Conservation (phyloP, 2,329 filamentous ascomycete species). For the Thelonectria discophora region DNA sequence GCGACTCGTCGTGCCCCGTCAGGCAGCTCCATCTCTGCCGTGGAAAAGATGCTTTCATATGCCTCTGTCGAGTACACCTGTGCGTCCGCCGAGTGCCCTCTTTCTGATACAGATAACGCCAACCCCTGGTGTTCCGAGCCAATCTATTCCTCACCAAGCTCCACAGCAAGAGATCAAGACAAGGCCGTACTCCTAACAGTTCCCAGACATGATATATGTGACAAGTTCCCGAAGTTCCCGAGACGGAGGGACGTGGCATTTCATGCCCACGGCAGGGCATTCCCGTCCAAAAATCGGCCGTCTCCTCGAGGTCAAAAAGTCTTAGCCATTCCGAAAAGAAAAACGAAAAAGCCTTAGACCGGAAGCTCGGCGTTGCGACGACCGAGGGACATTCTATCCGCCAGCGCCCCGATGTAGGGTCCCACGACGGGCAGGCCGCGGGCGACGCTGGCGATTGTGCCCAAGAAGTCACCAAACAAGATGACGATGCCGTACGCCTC, state of each 20-base stretch:
- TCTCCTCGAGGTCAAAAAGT: background rate
- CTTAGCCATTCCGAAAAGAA: background rate
- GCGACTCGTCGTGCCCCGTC: constrained; percentile 14
- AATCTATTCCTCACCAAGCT: constrained; percentile 36
- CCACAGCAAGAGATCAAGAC: constrained; percentile 29
- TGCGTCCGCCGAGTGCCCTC: background rate
- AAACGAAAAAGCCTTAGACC: constrained; percentile 66
- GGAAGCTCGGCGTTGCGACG: constrained; percentile 80
- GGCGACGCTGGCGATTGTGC: constrained; percentile 89
- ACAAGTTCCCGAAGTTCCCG: constrained; percentile 9
- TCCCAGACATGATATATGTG: constrained; percentile 12
- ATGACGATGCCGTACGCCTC: constrained; percentile 94
- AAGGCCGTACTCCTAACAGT: constrained; percentile 16
- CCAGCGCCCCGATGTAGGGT: constrained; percentile 78
- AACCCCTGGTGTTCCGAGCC: constrained; percentile 29
- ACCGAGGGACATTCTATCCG: constrained; percentile 76
- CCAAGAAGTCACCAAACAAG: constrained; percentile 95
- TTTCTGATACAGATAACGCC: constrained; percentile 36
- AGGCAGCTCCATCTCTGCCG: constrained; percentile 18
- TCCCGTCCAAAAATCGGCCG: background rate
- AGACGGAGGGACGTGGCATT: background rate
- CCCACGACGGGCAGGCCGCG: constrained; percentile 86
- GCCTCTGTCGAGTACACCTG: background rate
- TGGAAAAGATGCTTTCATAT: background rate
- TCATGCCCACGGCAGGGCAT: background rate